Conservation (phyloP, 176 grass and related monocot species). For the Themeda triandra region DNA sequence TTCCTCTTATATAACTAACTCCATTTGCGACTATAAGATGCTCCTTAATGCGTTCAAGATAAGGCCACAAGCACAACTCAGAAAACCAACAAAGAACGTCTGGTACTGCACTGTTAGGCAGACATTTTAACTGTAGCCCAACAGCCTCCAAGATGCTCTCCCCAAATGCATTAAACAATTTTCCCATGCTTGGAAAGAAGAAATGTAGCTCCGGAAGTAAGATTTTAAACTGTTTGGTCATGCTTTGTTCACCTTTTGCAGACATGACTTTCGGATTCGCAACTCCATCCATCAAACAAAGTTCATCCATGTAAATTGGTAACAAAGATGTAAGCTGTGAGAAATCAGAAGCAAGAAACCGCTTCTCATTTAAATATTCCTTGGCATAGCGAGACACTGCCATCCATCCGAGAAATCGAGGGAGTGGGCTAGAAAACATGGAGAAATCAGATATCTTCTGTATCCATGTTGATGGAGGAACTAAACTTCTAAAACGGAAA, state of each 20-base stretch:
- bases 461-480: slow-evolving; percentile 84
- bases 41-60: slow-evolving; percentile 59
- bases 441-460: slow-evolving; percentile 72
- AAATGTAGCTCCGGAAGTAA: slow-evolving; percentile 73
- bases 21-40: slow-evolving; percentile 44
- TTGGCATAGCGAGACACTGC: slow-evolving; percentile 81
- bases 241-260: slow-evolving; percentile 33
- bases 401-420: slow-evolving; percentile 93
- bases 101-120: slow-evolving; percentile 66
- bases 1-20: slow-evolving; percentile 63
- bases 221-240: slow-evolving; percentile 45
- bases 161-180: slow-evolving; percentile 59
- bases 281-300: slow-evolving; percentile 60
- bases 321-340: slow-evolving; percentile 81
- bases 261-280: slow-evolving; percentile 44
- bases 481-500: slow-evolving; percentile 75
- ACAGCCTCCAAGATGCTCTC: slow-evolving; percentile 91
- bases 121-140: slow-evolving; percentile 78
- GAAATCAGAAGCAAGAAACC: slow-evolving; percentile 93
- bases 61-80: slow-evolving; percentile 95
- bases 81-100: slow-evolving; percentile 97
- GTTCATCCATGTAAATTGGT: slow-evolving; percentile 84
- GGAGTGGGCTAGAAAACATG: slow-evolving; percentile 56
- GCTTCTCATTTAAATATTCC: slow-evolving; percentile 65
- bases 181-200: slow-evolving; percentile 85